Conservation (phyloP, 768 basidiomycete genomes). For the Tylopilus felleus region DNA sequence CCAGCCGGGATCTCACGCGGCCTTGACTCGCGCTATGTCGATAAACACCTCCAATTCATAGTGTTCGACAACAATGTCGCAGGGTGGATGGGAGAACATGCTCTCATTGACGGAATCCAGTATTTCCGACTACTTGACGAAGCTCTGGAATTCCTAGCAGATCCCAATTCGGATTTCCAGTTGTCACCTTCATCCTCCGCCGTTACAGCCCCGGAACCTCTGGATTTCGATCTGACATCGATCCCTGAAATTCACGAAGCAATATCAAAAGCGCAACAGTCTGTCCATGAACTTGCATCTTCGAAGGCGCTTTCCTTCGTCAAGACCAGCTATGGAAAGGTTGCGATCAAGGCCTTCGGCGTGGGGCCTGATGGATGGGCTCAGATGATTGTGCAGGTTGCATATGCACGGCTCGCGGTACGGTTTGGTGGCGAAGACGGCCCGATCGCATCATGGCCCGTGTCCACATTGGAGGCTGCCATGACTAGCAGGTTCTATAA, state of each 20-base stretch:
- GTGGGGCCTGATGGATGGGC: conserved; percentile 95
- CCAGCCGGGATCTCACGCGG: conserved; percentile 33
- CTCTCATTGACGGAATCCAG: conserved; percentile 87
- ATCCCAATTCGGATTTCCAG: conserved; percentile 63
- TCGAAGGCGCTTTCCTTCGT: conserved; percentile 62
- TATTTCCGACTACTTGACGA: conserved; percentile 70
- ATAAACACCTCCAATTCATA: conserved; percentile 87
- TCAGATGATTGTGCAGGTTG: conserved; percentile 88
- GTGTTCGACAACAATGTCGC: conserved; percentile 79
- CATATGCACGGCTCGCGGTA: conserved; percentile 69
- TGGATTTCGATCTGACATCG: conserved; percentile 62
- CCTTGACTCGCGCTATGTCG: conserved; percentile 79
- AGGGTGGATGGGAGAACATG: conserved; percentile 92
- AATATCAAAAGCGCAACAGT: conserved; percentile 53
- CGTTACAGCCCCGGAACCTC: conserved; percentile 39
- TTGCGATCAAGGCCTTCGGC: conserved; percentile 78
- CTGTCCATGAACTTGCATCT: conserved; percentile 54
- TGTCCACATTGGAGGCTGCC: conserved; percentile 89
- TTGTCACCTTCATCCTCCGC: conserved; percentile 21
- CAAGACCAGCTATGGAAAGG: conserved; percentile 78
- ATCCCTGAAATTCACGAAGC: conserved; percentile 36
- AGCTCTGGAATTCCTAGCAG: conserved; percentile 59
- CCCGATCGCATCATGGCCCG: conserved; percentile 41
- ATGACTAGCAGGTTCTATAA: conserved; percentile 85
- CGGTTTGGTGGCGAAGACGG: conserved; percentile 16